Evolutionary conservation across 805 yeast species (phyloP).

Genomic region (Hanseniaspora opuntiae): DNA sequence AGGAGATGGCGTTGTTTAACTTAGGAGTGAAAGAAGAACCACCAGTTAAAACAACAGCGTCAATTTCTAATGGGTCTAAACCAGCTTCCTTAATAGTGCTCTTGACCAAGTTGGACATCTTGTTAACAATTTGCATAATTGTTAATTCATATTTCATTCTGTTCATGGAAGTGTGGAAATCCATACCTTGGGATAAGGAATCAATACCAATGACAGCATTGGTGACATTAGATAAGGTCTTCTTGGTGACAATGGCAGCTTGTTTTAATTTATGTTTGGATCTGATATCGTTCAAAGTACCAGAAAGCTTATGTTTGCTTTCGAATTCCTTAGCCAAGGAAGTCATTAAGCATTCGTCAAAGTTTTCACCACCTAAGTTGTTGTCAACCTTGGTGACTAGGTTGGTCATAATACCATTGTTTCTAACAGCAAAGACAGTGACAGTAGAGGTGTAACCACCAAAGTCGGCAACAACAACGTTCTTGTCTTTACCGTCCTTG

Average conservation of each 20-base stretch:
- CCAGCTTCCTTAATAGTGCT: conserved; percentile 67
- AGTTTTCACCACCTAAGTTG: conserved; percentile 74
- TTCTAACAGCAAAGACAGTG: conserved; percentile 83
- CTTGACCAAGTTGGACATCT: conserved; percentile 67
- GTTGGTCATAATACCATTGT: conserved; percentile 72
- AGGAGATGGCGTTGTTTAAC: conserved; percentile 59
- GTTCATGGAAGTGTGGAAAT: conserved; percentile 84
- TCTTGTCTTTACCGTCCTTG: conserved; percentile 19
- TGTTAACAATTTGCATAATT: conserved; percentile 61
- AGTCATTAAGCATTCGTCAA: conserved; percentile 70
- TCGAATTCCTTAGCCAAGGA: conserved; percentile 86
- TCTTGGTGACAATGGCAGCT: conserved; percentile 72
- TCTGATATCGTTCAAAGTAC: conserved; percentile 57
- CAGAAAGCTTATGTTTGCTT: conserved; percentile 71
- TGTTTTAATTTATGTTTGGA: conserved; percentile 78
- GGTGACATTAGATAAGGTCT: conserved; percentile 80
- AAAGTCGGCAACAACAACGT: conserved; percentile 75
- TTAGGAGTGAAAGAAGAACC: conserved; percentile 90
- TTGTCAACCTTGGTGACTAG: conserved; percentile 73
- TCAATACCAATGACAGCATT: conserved; percentile 87
- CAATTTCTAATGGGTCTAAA: conserved; percentile 70
- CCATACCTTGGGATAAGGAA: conserved; percentile 84
- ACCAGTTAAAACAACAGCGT: conserved; percentile 84
- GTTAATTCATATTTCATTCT: conserved; percentile 86
- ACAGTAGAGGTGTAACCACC: conserved; percentile 95